Conservation (phyloP, 805 yeast genomes). For the Saturnispora kantuleensis region DNA sequence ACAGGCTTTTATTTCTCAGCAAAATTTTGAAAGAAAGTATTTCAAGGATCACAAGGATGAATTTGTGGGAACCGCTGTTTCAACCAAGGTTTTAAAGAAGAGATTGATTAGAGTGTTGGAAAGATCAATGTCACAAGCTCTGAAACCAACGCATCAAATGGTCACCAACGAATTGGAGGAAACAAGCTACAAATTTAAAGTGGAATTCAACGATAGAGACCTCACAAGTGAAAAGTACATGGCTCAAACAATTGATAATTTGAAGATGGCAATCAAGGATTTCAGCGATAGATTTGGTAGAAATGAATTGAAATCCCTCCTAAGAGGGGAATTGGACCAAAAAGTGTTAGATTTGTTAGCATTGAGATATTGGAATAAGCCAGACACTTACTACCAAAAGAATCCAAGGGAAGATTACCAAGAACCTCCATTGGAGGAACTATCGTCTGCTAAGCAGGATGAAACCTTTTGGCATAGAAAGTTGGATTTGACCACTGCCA, state of each 20-base stretch:
- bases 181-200: constrained; percentile 84
- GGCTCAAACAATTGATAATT: constrained; percentile 81
- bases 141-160: constrained; percentile 77
- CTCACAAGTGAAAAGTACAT: constrained; percentile 90
- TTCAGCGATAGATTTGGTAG: constrained; percentile 76
- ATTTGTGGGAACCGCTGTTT: constrained; percentile 56
- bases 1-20: constrained; percentile 59
- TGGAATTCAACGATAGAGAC: constrained; percentile 90
- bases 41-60: constrained; percentile 55
- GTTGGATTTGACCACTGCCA: constrained; percentile 72
- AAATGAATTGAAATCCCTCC: constrained; percentile 65
- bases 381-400: constrained; percentile 23
- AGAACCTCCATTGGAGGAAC: constrained; percentile 44
- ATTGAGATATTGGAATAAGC: constrained; percentile 83
- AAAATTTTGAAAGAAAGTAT: constrained; percentile 52
- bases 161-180: constrained; percentile 92
- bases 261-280: constrained; percentile 81
- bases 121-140: constrained; percentile 78
- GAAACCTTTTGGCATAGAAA: constrained; percentile 83
- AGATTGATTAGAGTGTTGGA: constrained; percentile 83
- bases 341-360: constrained; percentile 80
- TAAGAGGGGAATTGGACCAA: constrained; percentile 83
- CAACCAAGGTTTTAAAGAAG: constrained; percentile 65
- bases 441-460: constrained; percentile 49
- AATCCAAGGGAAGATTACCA: constrained; percentile 18